A percentile compares a stretch with the other conserved stretches of the same genome.
phyloP scores from a whole-genome alignment of 805 yeast genomes.

The Metschnikowia gelsemii region DNA sequence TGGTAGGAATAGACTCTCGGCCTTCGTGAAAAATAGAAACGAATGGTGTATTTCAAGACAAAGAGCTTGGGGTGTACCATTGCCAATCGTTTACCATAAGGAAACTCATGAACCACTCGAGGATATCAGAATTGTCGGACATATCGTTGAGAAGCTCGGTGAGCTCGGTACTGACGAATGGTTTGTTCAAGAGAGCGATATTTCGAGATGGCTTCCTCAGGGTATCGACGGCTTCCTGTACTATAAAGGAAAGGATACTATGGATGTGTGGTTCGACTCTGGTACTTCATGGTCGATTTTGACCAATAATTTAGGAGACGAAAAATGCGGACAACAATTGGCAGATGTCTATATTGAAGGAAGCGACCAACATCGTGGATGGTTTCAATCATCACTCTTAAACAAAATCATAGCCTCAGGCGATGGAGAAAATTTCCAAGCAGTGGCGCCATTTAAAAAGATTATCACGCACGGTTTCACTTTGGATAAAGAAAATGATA shows the following conservation, averaged over 20 bases:
- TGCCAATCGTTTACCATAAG: slow-evolving; percentile 70
- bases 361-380: slow-evolving; percentile 97
- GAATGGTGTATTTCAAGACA: slow-evolving; percentile 99
- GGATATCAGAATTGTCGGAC: slow-evolving; percentile 52
- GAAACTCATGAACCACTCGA: slow-evolving; percentile 64
- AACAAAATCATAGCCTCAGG: slow-evolving; percentile 61
- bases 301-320: slow-evolving; percentile 32
- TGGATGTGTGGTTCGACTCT: slow-evolving; percentile 99
- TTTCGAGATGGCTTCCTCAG: slow-evolving; percentile 74
- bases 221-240: slow-evolving; percentile 45
- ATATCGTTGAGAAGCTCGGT: slow-evolving; percentile 56
- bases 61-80: slow-evolving; percentile 97
- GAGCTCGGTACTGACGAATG: slow-evolving; percentile 72
- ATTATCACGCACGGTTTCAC: slow-evolving; percentile 93
- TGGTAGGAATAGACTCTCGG: slow-evolving; percentile 66
- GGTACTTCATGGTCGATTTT: slow-evolving; percentile 87
- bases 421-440: slow-evolving; percentile 39
- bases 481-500: slow-evolving; percentile 77
- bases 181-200: slow-evolving; percentile 59
- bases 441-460: slow-evolving; percentile 59
- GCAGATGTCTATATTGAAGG: slow-evolving; percentile 94
- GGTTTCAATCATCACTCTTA: slow-evolving; percentile 94
- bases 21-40: slow-evolving; percentile 73
- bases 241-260: slow-evolving; percentile 78
- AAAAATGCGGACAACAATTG: slow-evolving; percentile 29